Conservation (phyloP, 2,329 filamentous ascomycete species). For the Eutypella sp. region DNA sequence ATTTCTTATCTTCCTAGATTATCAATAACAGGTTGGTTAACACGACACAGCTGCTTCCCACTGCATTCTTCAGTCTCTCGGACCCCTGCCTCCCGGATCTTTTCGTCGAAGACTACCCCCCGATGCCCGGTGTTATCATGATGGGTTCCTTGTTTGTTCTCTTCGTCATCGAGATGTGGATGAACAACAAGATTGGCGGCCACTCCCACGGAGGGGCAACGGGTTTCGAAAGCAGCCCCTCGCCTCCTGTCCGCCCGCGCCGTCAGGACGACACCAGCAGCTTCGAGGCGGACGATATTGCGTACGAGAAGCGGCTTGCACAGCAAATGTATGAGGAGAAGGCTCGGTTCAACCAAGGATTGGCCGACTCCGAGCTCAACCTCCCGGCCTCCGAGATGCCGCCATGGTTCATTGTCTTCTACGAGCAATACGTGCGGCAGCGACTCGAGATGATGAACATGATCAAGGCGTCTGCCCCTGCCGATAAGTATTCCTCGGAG, state of each 20-base stretch:
- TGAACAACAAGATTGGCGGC: constrained; percentile 54
- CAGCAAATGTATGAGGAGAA: constrained; percentile 36
- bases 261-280: constrained; percentile 25
- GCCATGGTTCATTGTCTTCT: constrained; percentile 58
- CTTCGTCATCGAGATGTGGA: constrained; percentile 59
- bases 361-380: constrained; percentile 23
- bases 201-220: constrained; percentile 55
- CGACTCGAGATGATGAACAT: constrained; percentile 53
- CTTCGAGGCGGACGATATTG: constrained; percentile 30
- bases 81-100: constrained; percentile 54
- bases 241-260: constrained; percentile 22
- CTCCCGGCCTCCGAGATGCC: constrained; percentile 46
- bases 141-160: constrained; percentile 57
- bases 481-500: constrained; percentile 17
- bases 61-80: constrained; percentile 49
- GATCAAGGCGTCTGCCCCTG: constrained; percentile 36
- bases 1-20: not conserved
- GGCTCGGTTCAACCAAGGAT: constrained; percentile 15
- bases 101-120: constrained; percentile 55
- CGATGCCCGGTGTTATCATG: constrained; percentile 61
- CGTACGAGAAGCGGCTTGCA: constrained; percentile 37
- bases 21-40: constrained; percentile 1
- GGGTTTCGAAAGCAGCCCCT: constrained; percentile 29
- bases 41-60: constrained; percentile 46
- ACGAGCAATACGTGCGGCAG: constrained; percentile 58